Conservation (phyloP, 2,329 filamentous ascomycete genomes). For the Colletotrichum sp. region DNA sequence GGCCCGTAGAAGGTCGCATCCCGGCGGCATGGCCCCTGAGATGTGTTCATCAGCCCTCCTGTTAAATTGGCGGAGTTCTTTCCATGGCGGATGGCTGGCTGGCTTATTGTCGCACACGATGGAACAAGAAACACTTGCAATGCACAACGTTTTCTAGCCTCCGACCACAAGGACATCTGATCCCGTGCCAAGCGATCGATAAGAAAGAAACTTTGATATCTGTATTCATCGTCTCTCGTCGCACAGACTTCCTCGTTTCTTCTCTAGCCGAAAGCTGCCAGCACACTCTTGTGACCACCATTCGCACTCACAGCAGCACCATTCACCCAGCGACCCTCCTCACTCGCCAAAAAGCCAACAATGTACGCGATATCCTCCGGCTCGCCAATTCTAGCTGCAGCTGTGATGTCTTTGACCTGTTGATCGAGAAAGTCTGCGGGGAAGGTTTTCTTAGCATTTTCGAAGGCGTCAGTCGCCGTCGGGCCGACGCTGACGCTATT, state of each 20-base stretch:
- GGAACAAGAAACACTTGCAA: neutral
- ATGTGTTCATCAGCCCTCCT: neutral
- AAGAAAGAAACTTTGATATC: neutral
- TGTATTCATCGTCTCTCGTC: neutral
- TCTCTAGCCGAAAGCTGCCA: neutral
- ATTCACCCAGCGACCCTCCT: conserved; percentile 9
- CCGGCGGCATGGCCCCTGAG: neutral
- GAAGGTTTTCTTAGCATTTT: neutral
- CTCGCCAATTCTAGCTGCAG: neutral
- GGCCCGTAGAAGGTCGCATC: neutral
- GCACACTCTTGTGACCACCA: neutral
- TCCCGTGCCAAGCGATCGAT: neutral
- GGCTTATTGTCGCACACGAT: neutral
- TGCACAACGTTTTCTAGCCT: neutral
- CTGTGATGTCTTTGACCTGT: neutral
- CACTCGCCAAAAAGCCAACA: conserved; percentile 9
- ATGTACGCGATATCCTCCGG: conserved; percentile 5
- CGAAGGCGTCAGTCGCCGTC: conserved; percentile 22
- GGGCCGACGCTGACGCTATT: conserved; percentile 36
- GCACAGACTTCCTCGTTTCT: neutral
- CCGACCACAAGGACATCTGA: neutral
- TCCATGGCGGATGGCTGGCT: neutral
- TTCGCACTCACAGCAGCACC: conserved; percentile 1
- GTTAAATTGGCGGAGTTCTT: neutral
- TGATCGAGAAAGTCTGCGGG: neutral